A percentile compares a stretch with the other conserved stretches of the same genome.
Evolutionary conservation across 2,329 filamentous ascomycete genomes (phyloP).

Genomic region (Ascomycota sp.): DNA sequence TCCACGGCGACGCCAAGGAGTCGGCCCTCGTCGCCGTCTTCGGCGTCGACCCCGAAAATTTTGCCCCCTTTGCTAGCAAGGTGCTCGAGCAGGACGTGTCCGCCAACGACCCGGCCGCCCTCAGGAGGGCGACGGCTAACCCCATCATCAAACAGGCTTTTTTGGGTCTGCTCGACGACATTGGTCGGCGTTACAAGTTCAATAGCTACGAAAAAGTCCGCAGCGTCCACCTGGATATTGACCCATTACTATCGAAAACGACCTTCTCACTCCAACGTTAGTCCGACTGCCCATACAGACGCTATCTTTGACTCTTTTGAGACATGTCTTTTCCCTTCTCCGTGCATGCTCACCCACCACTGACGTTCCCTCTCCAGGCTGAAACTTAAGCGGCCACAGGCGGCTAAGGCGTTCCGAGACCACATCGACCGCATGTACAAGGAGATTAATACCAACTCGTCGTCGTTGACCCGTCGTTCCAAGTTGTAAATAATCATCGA

Average conservation of each 20-base stretch:
- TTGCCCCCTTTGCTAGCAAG: conserved; percentile 62
- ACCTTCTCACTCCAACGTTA: conserved; percentile 74
- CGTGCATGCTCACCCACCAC: no score
- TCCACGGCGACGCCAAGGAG: conserved; percentile 77
- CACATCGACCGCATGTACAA: conserved; percentile 37
- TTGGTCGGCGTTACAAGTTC: conserved; percentile 70
- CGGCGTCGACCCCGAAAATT: conserved; percentile 66
- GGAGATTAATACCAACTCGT: conserved; percentile 27
- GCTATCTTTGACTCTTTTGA: neutral
- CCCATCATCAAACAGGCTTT: conserved; percentile 55
- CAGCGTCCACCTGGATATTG: conserved; percentile 54
- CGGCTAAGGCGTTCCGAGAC: conserved; percentile 27
- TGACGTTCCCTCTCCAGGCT: conserved; percentile 19
- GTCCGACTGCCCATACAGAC: conserved; percentile 14
- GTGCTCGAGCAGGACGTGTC: conserved; percentile 48
- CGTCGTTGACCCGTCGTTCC: conserved; percentile 15
- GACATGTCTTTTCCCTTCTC: neutral
- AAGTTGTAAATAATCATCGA: conserved; percentile 24
- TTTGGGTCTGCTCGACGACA: conserved; percentile 55
- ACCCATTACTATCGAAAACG: conserved; percentile 85
- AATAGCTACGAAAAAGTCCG: conserved; percentile 76
- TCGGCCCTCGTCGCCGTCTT: conserved; percentile 70
- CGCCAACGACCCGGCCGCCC: conserved; percentile 40
- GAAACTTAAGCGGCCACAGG: conserved; percentile 39
- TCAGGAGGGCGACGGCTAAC: conserved; percentile 48